Base-by-base conservation (phyloP, 345 rosid species). In the Eucalyptus tenuipes region DNA sequence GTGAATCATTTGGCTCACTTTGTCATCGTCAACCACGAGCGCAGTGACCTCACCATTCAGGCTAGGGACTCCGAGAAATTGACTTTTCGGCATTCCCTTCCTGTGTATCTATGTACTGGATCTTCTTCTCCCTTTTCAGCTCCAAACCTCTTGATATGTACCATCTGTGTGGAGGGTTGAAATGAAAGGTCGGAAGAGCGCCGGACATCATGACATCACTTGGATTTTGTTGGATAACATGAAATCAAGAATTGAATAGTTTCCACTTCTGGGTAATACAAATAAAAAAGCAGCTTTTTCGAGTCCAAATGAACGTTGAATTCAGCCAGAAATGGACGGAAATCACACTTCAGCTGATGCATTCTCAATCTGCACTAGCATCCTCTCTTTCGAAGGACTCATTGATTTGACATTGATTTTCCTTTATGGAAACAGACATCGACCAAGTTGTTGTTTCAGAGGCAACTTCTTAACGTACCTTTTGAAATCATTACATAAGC, bases 1-100 rank as follows among this genome's bases (percentile, higher is more conserved):
- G 88, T 97, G 99, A 85, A 95, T 90, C 33, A 29, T 92, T 89
- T 90, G 94, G 85, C 88, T 94, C 31, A 94, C 90, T n/a, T 80
- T 89, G 90, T 87, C 89, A 61, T 96, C 97, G 85, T 96, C 97
- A 8, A 96, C 98, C 12, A 97, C 93, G 7, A 95, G 94, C 11
- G 96, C 99, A 4, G 87, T 95, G 53, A 90, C 71, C 85, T 87
- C 91, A 24, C 16, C 44, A 44, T 75, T 75, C 45, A 20, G 27
- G 82, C 14, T 75, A 10, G 82, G 1, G 82, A 75, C 47, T 37
- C 27, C 27, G 5, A 18, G 45, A 37, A 37, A 20, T 18, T 37
- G 82, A 75, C 82, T 37, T 75, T 37, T 75, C 27, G 27, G 82
- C 82, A 37, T 37, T 18, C 82, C 45, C 82, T 37, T 37, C 22